phyloP scores from a whole-genome alignment of 1,139 yeast genomes.

The Pneumocystis carinii region DNA sequence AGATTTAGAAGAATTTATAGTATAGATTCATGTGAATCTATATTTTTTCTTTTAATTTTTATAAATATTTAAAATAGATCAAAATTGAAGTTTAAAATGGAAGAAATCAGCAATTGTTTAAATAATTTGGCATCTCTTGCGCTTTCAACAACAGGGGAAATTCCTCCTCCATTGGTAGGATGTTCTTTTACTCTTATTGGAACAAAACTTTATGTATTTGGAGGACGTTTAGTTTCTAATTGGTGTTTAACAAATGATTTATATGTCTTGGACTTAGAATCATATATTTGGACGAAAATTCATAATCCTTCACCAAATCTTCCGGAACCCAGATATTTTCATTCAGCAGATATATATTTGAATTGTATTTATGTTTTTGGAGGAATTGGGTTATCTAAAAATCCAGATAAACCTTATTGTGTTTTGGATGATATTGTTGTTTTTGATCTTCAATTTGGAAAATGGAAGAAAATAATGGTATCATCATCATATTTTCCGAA shows the following conservation, averaged over 20 bases:
- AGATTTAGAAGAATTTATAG: too few relatives aligned
- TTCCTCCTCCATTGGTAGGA: slow-evolving; percentile 17
- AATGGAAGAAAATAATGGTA: background rate
- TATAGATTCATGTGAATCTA: too few relatives aligned
- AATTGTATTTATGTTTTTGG: slow-evolving; percentile 14
- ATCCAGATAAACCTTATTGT: slow-evolving; percentile 7
- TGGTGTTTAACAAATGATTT: slow-evolving; percentile 10
- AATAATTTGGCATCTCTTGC: background rate
- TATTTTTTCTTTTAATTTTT: background rate
- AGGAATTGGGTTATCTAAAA: slow-evolving; percentile 12
- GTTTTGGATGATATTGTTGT: slow-evolving; percentile 11
- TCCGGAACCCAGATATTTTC: slow-evolving; percentile 15
- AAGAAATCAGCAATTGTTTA: background rate
- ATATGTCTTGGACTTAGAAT: slow-evolving; percentile 14
- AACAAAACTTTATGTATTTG: slow-evolving; percentile 14
- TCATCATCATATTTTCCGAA: background rate
- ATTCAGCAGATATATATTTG: slow-evolving; percentile 12
- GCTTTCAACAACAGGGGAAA: slow-evolving; percentile 10
- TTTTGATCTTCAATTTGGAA: slow-evolving; percentile 7
- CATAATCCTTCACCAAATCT: slow-evolving; percentile 3
- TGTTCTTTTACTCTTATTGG: slow-evolving; percentile 12
- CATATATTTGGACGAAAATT: slow-evolving; percentile 13
- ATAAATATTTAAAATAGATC: background rate
- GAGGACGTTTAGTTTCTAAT: slow-evolving; percentile 14
- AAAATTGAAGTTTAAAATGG: background rate